phyloP scores from a whole-genome alignment of 2,329 filamentous ascomycete species.

The Mariannaea sp. region DNA sequence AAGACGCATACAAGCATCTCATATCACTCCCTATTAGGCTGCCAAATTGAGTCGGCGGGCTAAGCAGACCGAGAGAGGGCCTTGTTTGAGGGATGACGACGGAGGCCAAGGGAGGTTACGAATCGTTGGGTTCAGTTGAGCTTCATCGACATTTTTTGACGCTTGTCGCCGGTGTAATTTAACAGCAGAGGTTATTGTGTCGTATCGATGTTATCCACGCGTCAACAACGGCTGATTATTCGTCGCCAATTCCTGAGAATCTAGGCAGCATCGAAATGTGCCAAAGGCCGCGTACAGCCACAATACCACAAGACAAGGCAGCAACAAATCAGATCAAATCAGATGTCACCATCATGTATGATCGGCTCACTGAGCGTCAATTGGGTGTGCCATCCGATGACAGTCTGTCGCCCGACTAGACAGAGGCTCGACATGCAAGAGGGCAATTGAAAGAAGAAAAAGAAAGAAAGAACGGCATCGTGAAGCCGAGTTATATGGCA shows the following conservation, averaged over 20 bases:
- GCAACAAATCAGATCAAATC: not conserved
- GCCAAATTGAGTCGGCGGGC: too few relatives aligned
- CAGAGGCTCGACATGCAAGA: not conserved
- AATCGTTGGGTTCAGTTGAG: too few relatives aligned
- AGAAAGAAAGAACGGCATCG: not conserved
- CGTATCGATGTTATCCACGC: too few relatives aligned
- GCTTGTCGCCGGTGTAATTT: too few relatives aligned
- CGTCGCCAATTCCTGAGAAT: not conserved
- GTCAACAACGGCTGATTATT: not conserved
- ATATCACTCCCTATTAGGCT: too few relatives aligned
- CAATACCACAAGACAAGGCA: constrained; percentile 2
- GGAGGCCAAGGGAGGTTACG: too few relatives aligned
- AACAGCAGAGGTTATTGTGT: too few relatives aligned
- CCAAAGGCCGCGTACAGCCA: not conserved
- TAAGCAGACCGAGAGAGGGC: too few relatives aligned
- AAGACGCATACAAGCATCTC: too few relatives aligned
- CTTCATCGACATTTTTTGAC: too few relatives aligned
- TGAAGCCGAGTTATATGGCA: too few relatives aligned
- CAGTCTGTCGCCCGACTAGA: not conserved
- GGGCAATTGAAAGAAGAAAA: not conserved
- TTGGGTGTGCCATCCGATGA: not conserved
- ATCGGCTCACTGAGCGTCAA: not conserved
- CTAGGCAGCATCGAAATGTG: constrained; percentile 6
- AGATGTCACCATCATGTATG: not conserved
- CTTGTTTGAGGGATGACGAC: too few relatives aligned